These are phyloP conservation scores for Xylariaceae sp. DNA, from an alignment of 2,329 filamentous ascomycete genomes.

Conservation along the genomic window DNA sequence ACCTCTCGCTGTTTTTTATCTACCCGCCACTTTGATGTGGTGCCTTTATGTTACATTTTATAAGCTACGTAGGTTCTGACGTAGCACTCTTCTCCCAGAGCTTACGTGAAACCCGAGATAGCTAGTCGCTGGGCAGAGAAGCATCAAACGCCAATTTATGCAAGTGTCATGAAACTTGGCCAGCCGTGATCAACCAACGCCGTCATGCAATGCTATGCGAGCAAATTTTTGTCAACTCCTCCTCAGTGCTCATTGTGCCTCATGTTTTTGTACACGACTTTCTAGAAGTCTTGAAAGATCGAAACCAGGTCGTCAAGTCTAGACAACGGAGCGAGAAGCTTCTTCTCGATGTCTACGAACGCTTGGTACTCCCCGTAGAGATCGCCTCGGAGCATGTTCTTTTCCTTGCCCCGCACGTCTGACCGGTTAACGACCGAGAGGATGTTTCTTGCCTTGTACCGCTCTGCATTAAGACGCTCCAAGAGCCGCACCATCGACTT, in stretches of 20 bases:
- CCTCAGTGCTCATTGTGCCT: slow-evolving; percentile 2
- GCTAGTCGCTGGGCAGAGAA: neutral
- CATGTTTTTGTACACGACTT: slow-evolving; percentile 12
- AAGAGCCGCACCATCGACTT: slow-evolving; percentile 85
- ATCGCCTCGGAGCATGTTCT: slow-evolving; percentile 71
- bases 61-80: too few relatives aligned
- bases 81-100: too few relatives aligned
- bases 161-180: slow-evolving; percentile 7
- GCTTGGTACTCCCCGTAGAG: slow-evolving; percentile 65
- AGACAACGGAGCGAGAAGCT: slow-evolving; percentile 74
- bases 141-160: slow-evolving; percentile 9
- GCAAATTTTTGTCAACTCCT: slow-evolving; percentile 2
- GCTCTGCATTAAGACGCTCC: slow-evolving; percentile 76
- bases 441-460: slow-evolving; percentile 67
- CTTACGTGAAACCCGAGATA: too few relatives aligned
- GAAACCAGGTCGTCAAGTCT: slow-evolving; percentile 83
- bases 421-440: slow-evolving; percentile 79
- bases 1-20: too few relatives aligned
- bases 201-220: slow-evolving; percentile 29
- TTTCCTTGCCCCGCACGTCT: slow-evolving; percentile 81
- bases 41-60: too few relatives aligned
- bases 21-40: too few relatives aligned
- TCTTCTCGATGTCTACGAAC: slow-evolving; percentile 64
- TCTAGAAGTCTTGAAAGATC: slow-evolving; percentile 68
- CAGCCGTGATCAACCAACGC: slow-evolving; percentile 22